These are phyloP conservation scores for Murraya paniculata DNA, from an alignment of 345 rosid species.

Conservation along the genomic window DNA sequence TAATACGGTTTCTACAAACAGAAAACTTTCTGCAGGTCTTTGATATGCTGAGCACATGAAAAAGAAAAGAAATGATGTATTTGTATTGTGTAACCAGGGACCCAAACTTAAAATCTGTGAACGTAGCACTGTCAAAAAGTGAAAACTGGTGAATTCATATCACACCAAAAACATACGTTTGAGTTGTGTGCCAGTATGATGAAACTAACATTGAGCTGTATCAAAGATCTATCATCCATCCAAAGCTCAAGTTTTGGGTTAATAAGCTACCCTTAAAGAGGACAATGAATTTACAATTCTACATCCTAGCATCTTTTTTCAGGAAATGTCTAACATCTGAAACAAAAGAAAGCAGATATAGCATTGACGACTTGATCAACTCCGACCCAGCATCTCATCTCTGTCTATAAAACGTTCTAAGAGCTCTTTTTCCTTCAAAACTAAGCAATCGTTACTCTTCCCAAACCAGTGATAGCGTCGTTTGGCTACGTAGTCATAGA, in stretches of 20 bases:
- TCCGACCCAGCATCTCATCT: conserved; percentile 54
- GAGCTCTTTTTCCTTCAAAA: conserved; percentile 60
- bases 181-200: no score
- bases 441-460: conserved; percentile 66
- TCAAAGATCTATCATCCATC: background rate
- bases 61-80: no score
- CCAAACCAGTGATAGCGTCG: conserved; percentile 78
- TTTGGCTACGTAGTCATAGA: conserved; percentile 74
- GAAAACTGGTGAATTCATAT: no score
- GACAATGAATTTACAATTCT: background rate
- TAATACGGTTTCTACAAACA: no score
- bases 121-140: no score
- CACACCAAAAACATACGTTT: no score
- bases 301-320: background rate
- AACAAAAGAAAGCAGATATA: background rate
- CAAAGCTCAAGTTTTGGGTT: background rate
- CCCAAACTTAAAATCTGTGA: no score
- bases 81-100: no score
- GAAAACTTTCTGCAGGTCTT: no score
- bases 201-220: no score
- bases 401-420: conserved; percentile 78
- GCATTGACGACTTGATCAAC: conserved; percentile 4
- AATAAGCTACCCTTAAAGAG: background rate
- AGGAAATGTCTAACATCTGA: background rate
- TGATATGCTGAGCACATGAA: no score